Percentiles rank a stretch among this genome's conserved stretches.
Conservation (phyloP, 805 yeast genomes). For the Brettanomyces bruxellensis region DNA sequence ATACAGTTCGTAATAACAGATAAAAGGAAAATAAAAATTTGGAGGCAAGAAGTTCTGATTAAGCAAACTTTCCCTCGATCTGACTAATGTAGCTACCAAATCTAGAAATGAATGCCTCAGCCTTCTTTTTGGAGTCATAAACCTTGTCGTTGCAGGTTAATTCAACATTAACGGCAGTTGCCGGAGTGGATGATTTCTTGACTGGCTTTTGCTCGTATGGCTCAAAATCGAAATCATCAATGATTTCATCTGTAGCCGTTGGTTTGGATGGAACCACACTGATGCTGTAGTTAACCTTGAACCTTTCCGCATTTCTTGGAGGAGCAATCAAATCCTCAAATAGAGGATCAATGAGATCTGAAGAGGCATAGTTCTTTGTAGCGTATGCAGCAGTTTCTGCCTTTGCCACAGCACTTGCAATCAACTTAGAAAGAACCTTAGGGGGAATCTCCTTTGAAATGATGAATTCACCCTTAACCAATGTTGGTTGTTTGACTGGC, state of each 20-base stretch:
- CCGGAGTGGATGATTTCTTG: constrained; percentile 8
- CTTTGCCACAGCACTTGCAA: constrained; percentile 34
- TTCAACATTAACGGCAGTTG: constrained; percentile 26
- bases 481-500: constrained; percentile 27
- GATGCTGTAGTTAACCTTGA: constrained; percentile 24
- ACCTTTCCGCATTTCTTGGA: constrained; percentile 33
- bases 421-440: constrained; percentile 24
- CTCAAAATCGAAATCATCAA: constrained; percentile 19
- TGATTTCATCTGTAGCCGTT: constrained; percentile 6
- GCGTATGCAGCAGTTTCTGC: constrained; percentile 38
- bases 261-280: constrained; percentile 14
- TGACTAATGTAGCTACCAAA: constrained; percentile 16
- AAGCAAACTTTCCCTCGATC: constrained; percentile 11
- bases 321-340: constrained; percentile 53
- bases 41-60: neutral
- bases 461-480: constrained; percentile 23
- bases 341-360: constrained; percentile 47
- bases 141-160: constrained; percentile 31
- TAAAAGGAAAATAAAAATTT: neutral
- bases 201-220: constrained; percentile 10
- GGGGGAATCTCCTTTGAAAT: constrained; percentile 21
- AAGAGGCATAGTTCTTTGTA: constrained; percentile 24
- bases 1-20: neutral
- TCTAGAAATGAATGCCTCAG: constrained; percentile 23
- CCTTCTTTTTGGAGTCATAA: constrained; percentile 38